Percentiles rank a stretch among this genome's conserved stretches.
Evolutionary conservation across 192 early-diverging fungal genomes (phyloP).

Genomic region (Dissophora globulifera): DNA sequence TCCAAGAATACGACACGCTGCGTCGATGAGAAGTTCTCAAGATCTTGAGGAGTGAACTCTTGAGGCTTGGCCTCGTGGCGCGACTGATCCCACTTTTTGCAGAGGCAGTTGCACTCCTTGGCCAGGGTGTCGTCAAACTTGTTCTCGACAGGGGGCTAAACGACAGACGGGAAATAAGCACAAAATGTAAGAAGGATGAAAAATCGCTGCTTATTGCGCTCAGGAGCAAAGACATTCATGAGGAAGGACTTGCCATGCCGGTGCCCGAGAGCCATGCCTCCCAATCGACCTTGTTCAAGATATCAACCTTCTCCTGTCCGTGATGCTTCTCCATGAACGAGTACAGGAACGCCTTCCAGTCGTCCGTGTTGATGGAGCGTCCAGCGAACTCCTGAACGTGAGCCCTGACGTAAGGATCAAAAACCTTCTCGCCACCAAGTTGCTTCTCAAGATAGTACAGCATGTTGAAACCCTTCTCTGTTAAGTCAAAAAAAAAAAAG

Average conservation of each 20-base stretch:
- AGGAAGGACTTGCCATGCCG: constrained; percentile 76
- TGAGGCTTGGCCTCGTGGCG: constrained; percentile 57
- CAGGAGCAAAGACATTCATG: neutral
- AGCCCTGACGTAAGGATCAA: constrained; percentile 86
- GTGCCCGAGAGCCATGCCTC: constrained; percentile 87
- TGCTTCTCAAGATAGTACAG: constrained; percentile 92
- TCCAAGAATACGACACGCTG: constrained; percentile 87
- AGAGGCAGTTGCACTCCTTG: constrained; percentile 80
- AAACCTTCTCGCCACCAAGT: constrained; percentile 85
- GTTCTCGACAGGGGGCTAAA: constrained; percentile 80
- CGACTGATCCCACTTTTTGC: constrained; percentile 78
- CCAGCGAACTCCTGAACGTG: constrained; percentile 87
- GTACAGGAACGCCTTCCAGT: constrained; percentile 89
- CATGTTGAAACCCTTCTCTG: constrained; percentile 95
- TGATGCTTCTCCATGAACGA: constrained; percentile 76
- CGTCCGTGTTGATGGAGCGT: constrained; percentile 86
- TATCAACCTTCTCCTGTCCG: constrained; percentile 72
- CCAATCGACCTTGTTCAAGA: constrained; percentile 89
- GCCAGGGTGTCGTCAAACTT: constrained; percentile 90
- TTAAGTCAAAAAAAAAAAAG: too few species aligned
- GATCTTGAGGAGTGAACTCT: constrained; percentile 69
- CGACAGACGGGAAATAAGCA: too few species aligned
- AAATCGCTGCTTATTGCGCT: neutral
- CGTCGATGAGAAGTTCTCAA: constrained; percentile 76
- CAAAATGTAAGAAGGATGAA: constrained; percentile 1